A percentile compares a stretch with the other conserved stretches of the same genome.
These are phyloP conservation scores for Maudiozyma serrabonitensis DNA, from an alignment of 805 yeast genomes.

Conservation along the genomic window DNA sequence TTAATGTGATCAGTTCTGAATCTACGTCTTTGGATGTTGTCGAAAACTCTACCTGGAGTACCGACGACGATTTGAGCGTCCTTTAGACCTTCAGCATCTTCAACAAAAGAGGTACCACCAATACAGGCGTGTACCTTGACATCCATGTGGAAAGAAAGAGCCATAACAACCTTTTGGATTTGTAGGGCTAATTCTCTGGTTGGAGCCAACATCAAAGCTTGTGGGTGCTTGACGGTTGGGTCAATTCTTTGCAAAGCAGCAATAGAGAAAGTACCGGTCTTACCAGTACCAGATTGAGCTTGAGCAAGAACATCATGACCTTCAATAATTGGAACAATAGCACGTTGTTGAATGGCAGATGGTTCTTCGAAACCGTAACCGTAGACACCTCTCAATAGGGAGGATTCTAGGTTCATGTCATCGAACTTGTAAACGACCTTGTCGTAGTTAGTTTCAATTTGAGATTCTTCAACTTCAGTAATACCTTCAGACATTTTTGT, in stretches of 20 bases:
- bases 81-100: constrained; percentile 76
- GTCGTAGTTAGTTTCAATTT: constrained; percentile 93
- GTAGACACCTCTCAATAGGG: constrained; percentile 54
- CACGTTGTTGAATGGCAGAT: constrained; percentile 95
- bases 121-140: constrained; percentile 92
- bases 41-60: constrained; percentile 96
- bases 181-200: constrained; percentile 96
- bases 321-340: constrained; percentile 86
- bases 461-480: constrained; percentile 70
- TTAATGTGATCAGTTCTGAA: constrained; percentile 75
- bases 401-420: constrained; percentile 66
- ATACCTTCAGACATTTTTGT: constrained; percentile 44
- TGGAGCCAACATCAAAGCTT: constrained; percentile 92
- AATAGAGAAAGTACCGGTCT: constrained; percentile 95
- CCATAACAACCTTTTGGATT: constrained; percentile 86
- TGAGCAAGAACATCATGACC: constrained; percentile 96
- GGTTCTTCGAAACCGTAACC: constrained; percentile 94
- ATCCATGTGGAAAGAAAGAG: constrained; percentile 84
- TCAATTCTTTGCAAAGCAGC: constrained; percentile 70
- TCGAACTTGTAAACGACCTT: constrained; percentile 73
- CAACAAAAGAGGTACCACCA: constrained; percentile 89
- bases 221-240: constrained; percentile 60
- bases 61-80: constrained; percentile 90
- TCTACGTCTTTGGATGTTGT: constrained; percentile 86
- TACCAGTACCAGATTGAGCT: constrained; percentile 99